Conservation (phyloP, 1,284 basidiomycete species). For the Heterobasidion occidentale region DNA sequence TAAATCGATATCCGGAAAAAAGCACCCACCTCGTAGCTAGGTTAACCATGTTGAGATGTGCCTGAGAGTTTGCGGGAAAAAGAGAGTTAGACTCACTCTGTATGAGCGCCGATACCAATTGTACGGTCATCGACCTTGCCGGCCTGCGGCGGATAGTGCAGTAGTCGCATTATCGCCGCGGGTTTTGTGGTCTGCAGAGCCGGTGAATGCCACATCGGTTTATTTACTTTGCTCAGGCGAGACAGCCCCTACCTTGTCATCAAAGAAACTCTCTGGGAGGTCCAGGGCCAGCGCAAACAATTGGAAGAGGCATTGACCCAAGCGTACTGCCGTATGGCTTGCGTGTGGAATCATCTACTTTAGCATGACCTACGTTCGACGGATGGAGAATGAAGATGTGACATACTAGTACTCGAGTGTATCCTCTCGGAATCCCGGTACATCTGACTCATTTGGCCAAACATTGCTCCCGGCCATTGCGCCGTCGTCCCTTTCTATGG, state of each 20-base stretch:
- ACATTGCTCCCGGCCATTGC: constrained; percentile 55
- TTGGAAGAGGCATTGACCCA: constrained; percentile 73
- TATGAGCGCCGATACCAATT: constrained; percentile 80
- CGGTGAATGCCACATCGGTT: too few species aligned
- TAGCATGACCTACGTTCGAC: background rate
- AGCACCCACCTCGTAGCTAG: background rate
- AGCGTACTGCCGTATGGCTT: constrained; percentile 57
- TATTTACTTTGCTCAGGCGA: too few species aligned
- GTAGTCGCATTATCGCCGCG: constrained; percentile 74
- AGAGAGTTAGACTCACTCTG: constrained; percentile 38
- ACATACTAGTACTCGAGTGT: constrained; percentile 61
- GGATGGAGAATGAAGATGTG: background rate
- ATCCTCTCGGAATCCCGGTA: constrained; percentile 42
- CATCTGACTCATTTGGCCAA: constrained; percentile 40
- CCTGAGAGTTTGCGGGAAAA: background rate
- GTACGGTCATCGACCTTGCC: constrained; percentile 50
- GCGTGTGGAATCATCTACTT: background rate
- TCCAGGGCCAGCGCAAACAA: constrained; percentile 80
- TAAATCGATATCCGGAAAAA: background rate
- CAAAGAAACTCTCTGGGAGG: constrained; percentile 71
- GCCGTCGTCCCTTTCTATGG: constrained; percentile 27
- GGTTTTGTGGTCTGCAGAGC: constrained; percentile 42
- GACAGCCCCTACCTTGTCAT: constrained; percentile 52
- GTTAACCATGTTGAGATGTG: constrained; percentile 3
- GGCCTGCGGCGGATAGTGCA: constrained; percentile 77